Base-by-base conservation (phyloP, 768 basidiomycete species). In the Hygrophorus russula region DNA sequence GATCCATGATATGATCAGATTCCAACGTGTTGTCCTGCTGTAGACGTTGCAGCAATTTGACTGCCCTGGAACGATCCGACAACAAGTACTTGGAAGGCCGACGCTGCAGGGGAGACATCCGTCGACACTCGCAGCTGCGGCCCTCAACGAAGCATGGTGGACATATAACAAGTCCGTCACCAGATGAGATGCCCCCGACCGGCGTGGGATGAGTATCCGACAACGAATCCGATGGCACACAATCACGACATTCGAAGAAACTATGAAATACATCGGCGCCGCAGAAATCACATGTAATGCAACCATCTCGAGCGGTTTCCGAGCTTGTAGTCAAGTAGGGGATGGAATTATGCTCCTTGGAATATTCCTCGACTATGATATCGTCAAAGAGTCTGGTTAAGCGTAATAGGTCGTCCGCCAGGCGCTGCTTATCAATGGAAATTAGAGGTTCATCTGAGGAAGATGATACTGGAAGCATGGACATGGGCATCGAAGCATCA, bases 221-320 rank as follows among this genome's bases (percentile, higher is more conserved):
- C n/a, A n/a, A n/a, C n/a, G n/a, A n/a, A n/a, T n/a, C n/a, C n/a
- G n/a, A n/a, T 1, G 39, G 36, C 46, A 62, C 59, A 51, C 84
- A 83, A 0, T 50, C 46, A 1, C 56, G 53, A 54, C 87, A 90
- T 55, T 83, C 78, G 49, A 90, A 83, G 56, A 79, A 88, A 47
- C 80, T 79, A 49, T 86, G 79, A 50, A 89, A 90, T 46, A 91
- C 73, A 53, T 91, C 88, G 2, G 73, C 74, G 13, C 76, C 79
- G 52, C 88, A 91, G 55, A 86, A 89, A 55, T 90, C 86, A 53
- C 88, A 90, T 6, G 53, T 62, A 29, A 73, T 64, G 13, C 65
- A 56, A 33, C 53, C 49, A 2, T 59, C 40, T 31, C 50, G 47
- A 4, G 51, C 38, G 28, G 50, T 31, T 8, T n/a, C 20, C 17